A percentile compares a stretch with the other conserved stretches of the same genome.
Evolutionary conservation across 805 yeast species (phyloP).

Genomic region (Wickerhamiella kazuoi): DNA sequence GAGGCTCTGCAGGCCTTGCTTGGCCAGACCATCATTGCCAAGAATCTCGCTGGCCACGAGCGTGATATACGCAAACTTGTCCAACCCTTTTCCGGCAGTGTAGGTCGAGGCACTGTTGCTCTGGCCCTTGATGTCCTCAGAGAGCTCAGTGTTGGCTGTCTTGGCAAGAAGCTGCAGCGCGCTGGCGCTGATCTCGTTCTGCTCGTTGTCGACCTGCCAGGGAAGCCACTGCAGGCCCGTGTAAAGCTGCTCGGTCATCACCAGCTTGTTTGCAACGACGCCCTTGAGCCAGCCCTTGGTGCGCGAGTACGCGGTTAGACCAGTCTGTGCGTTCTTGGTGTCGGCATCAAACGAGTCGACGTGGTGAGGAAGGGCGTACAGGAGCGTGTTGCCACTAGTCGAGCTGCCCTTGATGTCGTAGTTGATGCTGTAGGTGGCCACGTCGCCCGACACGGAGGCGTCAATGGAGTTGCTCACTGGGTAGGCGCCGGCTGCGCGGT

Average conservation of each 20-base stretch:
- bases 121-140: slow-evolving; percentile 36
- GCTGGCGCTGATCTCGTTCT: slow-evolving; percentile 24
- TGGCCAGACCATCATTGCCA: slow-evolving; percentile 35
- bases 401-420: slow-evolving; percentile 38
- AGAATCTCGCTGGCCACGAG: slow-evolving; percentile 54
- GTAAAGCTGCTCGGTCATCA: slow-evolving; percentile 25
- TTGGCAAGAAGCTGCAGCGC: slow-evolving; percentile 26
- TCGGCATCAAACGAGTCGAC: slow-evolving; percentile 26
- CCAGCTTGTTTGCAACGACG: slow-evolving; percentile 18
- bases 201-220: slow-evolving; percentile 26
- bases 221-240: slow-evolving; percentile 36
- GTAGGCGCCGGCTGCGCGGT: slow-evolving; percentile 53
- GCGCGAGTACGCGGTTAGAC: slow-evolving; percentile 28
- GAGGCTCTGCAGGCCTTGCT: slow-evolving; percentile 34
- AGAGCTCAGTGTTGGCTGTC: slow-evolving; percentile 36
- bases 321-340: slow-evolving; percentile 18
- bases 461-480: slow-evolving; percentile 31
- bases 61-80: slow-evolving; percentile 76
- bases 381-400: slow-evolving; percentile 23
- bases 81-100: slow-evolving; percentile 71
- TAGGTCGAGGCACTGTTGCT: slow-evolving; percentile 75
- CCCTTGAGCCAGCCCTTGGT: slow-evolving; percentile 28
- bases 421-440: slow-evolving; percentile 31
- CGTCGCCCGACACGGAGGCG: slow-evolving; percentile 30
- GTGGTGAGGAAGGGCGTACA: slow-evolving; percentile 60